Base-by-base conservation (phyloP, 306 rosid genomes). In the Acacia confusa region DNA sequence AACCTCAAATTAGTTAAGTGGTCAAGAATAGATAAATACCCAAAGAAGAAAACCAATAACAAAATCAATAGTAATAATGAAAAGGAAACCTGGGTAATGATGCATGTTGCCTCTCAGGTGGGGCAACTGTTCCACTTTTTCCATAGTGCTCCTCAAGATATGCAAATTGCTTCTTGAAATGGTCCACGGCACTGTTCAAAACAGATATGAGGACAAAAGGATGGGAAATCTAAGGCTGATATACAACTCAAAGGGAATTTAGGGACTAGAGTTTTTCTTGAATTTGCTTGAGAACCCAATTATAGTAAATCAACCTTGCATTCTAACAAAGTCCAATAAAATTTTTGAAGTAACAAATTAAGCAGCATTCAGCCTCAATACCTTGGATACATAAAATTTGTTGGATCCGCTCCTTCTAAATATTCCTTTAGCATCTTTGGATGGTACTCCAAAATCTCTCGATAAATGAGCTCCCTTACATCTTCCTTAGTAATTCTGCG, bases 381-480 rank as follows among this genome's bases (percentile, higher is more conserved):
- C 99, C 99, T 96, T 74, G 99, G 99, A 89, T 96, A 96, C 99
- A 96, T 96, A 85, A 91, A 96, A 72, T 92, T 88, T 4, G 97
- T 96, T 75, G 99, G 99, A 82, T 96, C 99, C 24, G 94, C 85
- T 85, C 99, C 99, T 74, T 96, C 99, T 77, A 96, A 86, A 88
- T 24, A 85, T 82, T 96, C 99, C 91, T 96, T 93, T 79, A 96
- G 83, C 99, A 96, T 96, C 88, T 92, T 92, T 0, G 98, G 99
- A 88, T 96, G 99, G 79, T 92, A 96, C 90, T 96, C 99, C 24
- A 96, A 90, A 86, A 79, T 92, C 90, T 96, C 99, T 10, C 94
- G 89, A 74, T 96, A 96, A 75, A 96, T 96, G 78, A 96, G 97
- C 89, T 96, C 98, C 44, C 98, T 80, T n/a, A 96, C 99, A 81